Evolutionary conservation across 1,284 basidiomycete genomes (phyloP), one percentile per base, ranked within the genome.

Genomic region (Agroathelia rolfsii): DNA sequence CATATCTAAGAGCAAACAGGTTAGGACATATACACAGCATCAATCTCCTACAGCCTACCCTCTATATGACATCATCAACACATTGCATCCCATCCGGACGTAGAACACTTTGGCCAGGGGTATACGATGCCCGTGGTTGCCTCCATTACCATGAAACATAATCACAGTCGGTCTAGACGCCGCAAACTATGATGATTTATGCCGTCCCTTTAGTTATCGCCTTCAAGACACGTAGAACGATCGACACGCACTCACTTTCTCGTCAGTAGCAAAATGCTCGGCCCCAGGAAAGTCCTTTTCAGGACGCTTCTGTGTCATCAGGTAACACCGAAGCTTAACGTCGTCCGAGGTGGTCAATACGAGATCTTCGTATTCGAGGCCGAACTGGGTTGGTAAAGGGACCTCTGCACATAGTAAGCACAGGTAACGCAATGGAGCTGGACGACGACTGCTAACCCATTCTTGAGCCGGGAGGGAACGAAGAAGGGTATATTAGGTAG

Each of bases 71-170:
- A 90, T 59, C 78, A 90, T 87, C 24, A 93, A 59, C 6, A 93
- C 86, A 51, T 93, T 93, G 56, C 85, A 90, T 10, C 83, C 67
- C 70, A 92, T 77, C 46, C 78, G 76, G 27, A 74, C 62, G 51
- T 75, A 89, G 53, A 96, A 94, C 20, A 92, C 72, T 37, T 76
- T 74, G 0, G 87, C 94, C 9, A 97, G 64, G 0, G 94, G 93
- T 48, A 98, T 72, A 12, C 93, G 72, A 52, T 97, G 94, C 0
- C 83, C 83, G 24, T 73, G 59, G 44, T 85, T 86, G 30, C 77
- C 88, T 33, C 61, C 90, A 50, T 94, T 94, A 7, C 90, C 90
- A 45, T 94, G 89, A 42, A 93, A 88, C 75, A 94, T 85, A 34
- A 94, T 54, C 2, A 94, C 66, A 0, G 88, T 93, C 1, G 89